These are phyloP conservation scores for Eucalyptus marginata DNA, from an alignment of 345 rosid species.

Conservation along the genomic window DNA sequence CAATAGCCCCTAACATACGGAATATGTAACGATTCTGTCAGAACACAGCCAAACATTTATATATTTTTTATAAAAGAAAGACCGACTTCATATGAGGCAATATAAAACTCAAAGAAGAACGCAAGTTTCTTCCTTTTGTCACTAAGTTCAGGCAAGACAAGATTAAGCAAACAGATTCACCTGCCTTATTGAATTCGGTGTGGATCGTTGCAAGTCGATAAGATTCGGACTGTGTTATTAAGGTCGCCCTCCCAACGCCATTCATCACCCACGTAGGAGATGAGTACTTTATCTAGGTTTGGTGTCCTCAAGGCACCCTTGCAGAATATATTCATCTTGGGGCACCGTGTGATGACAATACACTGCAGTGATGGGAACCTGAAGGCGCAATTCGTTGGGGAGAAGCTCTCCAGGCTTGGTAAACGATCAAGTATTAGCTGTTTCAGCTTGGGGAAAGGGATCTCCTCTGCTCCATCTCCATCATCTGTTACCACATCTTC, in stretches of 20 bases:
- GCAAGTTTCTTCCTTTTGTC: not conserved
- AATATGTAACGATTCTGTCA: accelerated
- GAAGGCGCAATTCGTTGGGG: accelerated
- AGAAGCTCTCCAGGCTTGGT: not conserved
- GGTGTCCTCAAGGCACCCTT: too few relatives aligned
- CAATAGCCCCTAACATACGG: not conserved
- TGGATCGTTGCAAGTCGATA: accelerated
- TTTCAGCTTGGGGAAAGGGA: too few relatives aligned
- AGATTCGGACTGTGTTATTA: accelerated
- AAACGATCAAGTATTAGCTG: accelerated
- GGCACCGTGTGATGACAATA: accelerated
- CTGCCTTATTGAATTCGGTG: accelerated
- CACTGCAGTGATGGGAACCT: accelerated
- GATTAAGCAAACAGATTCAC: accelerated
- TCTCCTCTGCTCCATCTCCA: too few relatives aligned
- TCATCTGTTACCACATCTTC: too few relatives aligned
- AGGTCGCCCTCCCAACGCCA: accelerated
- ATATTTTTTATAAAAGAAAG: not conserved
- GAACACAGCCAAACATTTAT: not conserved
- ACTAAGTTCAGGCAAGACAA: accelerated
- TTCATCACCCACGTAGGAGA: accelerated
- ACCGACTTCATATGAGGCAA: accelerated
- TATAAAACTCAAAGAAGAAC: accelerated
- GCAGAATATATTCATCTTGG: too few relatives aligned
- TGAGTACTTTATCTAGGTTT: too few relatives aligned